Evolutionary conservation across 345 rosid genomes (phyloP).

Genomic region (Hibiscus syriacus): DNA sequence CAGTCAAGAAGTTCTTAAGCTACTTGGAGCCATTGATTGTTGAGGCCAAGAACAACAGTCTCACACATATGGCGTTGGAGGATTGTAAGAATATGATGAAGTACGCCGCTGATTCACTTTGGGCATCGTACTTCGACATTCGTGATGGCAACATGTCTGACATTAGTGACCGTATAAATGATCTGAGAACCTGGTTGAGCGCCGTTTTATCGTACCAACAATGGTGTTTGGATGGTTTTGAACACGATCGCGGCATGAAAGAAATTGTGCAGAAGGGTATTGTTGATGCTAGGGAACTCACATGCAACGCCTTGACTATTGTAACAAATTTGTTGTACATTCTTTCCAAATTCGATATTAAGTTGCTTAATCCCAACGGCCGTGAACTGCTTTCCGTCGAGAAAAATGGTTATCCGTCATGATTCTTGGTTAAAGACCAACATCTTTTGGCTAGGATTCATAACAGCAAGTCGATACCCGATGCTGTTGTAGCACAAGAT

Average conservation of each 20-base stretch:
- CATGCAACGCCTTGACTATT: not conserved
- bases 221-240: constrained; percentile 47
- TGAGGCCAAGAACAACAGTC: not conserved
- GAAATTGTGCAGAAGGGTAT: constrained; percentile 20
- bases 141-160: constrained; percentile 7
- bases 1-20: constrained; percentile 28
- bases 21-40: constrained; percentile 22
- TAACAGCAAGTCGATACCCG: not conserved
- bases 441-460: not conserved
- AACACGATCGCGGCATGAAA: constrained; percentile 20
- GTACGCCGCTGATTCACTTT: constrained; percentile 26
- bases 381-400: not conserved
- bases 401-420: not conserved
- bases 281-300: constrained; percentile 24
- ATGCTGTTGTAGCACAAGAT: not conserved
- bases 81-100: constrained; percentile 35
- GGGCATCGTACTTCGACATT: constrained; percentile 17
- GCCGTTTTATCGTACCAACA: constrained; percentile 45
- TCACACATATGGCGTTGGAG: constrained; percentile 23
- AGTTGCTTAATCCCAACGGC: not conserved
- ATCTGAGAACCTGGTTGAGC: constrained; percentile 43
- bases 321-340: not conserved
- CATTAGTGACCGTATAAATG: constrained; percentile 6
- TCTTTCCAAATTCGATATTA: not conserved
- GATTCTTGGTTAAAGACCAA: not conserved